These are phyloP conservation scores for Ascochyta fabae DNA, from an alignment of 2,329 filamentous ascomycete species.

Conservation along the genomic window DNA sequence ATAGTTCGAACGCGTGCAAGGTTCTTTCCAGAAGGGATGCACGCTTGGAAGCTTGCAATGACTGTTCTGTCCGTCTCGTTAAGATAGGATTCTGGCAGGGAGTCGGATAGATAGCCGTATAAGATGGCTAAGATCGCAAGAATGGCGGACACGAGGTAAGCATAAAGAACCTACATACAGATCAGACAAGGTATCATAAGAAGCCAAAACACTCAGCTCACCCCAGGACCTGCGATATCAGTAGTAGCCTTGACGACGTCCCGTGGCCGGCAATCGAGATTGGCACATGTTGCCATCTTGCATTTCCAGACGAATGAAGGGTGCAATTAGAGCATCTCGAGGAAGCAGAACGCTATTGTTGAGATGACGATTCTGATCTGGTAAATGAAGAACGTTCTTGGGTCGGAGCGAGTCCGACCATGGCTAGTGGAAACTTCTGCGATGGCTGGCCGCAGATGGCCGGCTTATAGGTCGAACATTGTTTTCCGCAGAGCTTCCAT, in stretches of 20 bases:
- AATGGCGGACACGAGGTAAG: constrained; percentile 22
- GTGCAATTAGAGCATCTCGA: background rate
- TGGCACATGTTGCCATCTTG: background rate
- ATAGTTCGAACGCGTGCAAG: background rate
- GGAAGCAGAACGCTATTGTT: background rate
- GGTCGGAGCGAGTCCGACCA: background rate
- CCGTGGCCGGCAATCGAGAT: constrained; percentile 11
- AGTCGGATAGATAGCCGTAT: constrained; percentile 25
- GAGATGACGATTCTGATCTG: background rate
- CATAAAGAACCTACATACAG: constrained; percentile 15
- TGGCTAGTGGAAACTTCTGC: background rate
- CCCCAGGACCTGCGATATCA: constrained; percentile 25
- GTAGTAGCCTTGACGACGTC: constrained; percentile 12
- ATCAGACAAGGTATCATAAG: background rate
- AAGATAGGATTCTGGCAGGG: constrained; percentile 18
- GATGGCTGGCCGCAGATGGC: background rate
- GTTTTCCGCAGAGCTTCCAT: background rate
- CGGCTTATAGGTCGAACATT: background rate
- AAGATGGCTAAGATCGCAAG: constrained; percentile 22
- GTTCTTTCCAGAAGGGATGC: background rate
- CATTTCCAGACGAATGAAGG: background rate
- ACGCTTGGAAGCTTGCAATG: constrained; percentile 16
- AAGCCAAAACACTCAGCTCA: constrained; percentile 1
- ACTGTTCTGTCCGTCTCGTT: constrained; percentile 20
- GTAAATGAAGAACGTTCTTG: background rate